A percentile compares a stretch with the other conserved stretches of the same genome.
Conservation (phyloP, 1,284 basidiomycete genomes). For the Caloboletus inedulis region DNA sequence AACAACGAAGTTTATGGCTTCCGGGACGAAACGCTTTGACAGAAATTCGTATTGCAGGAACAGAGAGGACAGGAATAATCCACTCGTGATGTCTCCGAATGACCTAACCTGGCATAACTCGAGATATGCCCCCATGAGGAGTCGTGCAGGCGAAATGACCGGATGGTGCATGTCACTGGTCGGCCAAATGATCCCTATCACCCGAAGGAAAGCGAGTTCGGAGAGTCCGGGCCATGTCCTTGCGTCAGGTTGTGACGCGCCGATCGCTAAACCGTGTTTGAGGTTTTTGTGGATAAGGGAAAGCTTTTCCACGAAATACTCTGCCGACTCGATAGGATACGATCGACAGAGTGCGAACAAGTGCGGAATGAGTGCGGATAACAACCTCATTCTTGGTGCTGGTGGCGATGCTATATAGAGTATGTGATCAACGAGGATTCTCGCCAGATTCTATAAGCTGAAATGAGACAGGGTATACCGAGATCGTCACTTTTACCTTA, state of each 20-base stretch:
- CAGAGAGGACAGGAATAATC: slow-evolving; percentile 86
- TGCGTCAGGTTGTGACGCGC: slow-evolving; percentile 58
- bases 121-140: slow-evolving; percentile 92
- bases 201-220: slow-evolving; percentile 80
- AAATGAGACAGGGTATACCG: slow-evolving; percentile 5
- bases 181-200: slow-evolving; percentile 85
- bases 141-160: slow-evolving; percentile 81
- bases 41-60: slow-evolving; percentile 80
- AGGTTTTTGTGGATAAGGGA: slow-evolving; percentile 94
- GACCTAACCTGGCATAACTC: slow-evolving; percentile 79
- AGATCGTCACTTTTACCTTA: slow-evolving; percentile 31
- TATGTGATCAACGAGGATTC: slow-evolving; percentile 89
- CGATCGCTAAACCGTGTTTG: slow-evolving; percentile 77
- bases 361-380: slow-evolving; percentile 78
- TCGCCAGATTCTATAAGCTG: slow-evolving; percentile 58
- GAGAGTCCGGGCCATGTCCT: slow-evolving; percentile 88
- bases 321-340: slow-evolving; percentile 80
- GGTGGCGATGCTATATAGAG: slow-evolving; percentile 73
- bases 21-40: slow-evolving; percentile 88
- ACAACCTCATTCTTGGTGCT: slow-evolving; percentile 53
- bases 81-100: slow-evolving; percentile 74
- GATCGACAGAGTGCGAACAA: slow-evolving; percentile 76
- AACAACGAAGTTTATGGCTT: slow-evolving; percentile 81
- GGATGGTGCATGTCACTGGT: slow-evolving; percentile 93
- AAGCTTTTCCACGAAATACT: slow-evolving; percentile 82